Conservation (phyloP, 306 rosid genomes). For the Trifolium pratense region DNA sequence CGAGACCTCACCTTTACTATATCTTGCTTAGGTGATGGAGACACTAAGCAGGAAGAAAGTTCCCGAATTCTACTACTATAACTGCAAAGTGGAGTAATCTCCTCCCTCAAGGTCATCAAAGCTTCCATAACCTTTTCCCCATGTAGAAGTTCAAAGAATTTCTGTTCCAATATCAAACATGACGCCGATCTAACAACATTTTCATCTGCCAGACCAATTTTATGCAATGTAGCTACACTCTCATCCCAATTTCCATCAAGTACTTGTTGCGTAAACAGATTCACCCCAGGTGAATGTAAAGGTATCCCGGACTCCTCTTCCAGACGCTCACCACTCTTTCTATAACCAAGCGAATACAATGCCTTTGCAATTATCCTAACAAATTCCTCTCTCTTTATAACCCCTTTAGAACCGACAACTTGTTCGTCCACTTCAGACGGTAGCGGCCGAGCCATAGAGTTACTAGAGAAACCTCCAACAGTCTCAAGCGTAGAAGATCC, state of each 20-base stretch:
- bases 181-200: conserved; percentile 67
- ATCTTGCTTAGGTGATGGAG: conserved; percentile 58
- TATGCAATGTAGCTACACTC: conserved; percentile 70
- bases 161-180: conserved; percentile 84
- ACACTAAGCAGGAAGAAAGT: conserved; percentile 79
- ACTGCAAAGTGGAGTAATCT: conserved; percentile 74
- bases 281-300: conserved; percentile 69
- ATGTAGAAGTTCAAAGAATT: conserved; percentile 80
- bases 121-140: conserved; percentile 77
- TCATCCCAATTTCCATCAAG: conserved; percentile 88
- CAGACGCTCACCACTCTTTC: conserved; percentile 76
- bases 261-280: conserved; percentile 79
- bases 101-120: conserved; percentile 80
- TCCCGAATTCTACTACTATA: conserved; percentile 69
- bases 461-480: conserved; percentile 68
- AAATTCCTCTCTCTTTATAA: conserved; percentile 82
- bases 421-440: conserved; percentile 76
- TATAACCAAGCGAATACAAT: conserved; percentile 86
- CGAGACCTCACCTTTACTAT: conserved; percentile 60
- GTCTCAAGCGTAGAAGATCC: conserved; percentile 74
- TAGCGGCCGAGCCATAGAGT: conserved; percentile 96
- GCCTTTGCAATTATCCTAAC: conserved; percentile 96
- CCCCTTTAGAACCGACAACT: conserved; percentile 91
- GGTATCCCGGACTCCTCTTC: conserved; percentile 98
- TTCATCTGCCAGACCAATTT: conserved; percentile 72